Percentiles rank a stretch among this genome's conserved stretches.
Evolutionary conservation across 257 asterid genomes (phyloP).

Genomic region (Capsicum pubescens): DNA sequence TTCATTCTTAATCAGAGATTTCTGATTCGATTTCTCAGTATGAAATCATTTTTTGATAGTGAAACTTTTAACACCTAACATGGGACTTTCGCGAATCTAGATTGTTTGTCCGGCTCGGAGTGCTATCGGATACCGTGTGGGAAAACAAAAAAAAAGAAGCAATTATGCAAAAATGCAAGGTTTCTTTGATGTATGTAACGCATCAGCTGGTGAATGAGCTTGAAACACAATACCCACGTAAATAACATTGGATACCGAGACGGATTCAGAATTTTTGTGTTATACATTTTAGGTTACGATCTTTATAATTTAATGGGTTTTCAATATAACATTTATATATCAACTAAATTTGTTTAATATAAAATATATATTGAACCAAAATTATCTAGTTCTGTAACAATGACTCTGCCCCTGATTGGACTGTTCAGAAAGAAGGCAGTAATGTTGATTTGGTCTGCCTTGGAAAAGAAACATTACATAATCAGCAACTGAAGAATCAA

Average conservation of each 20-base stretch:
- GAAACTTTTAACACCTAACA: neutral
- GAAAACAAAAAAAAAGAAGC: neutral
- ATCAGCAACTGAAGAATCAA: neutral
- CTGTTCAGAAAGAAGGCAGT: neutral
- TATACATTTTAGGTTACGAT: neutral
- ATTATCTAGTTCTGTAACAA: neutral
- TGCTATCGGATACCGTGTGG: rapidly evolving
- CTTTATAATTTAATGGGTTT: neutral
- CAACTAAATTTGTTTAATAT: too few relatives aligned
- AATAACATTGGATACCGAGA: neutral
- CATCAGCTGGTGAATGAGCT: neutral
- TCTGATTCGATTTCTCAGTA: rapidly evolving
- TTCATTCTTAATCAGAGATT: too few relatives aligned
- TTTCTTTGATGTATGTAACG: neutral
- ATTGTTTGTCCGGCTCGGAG: neutral
- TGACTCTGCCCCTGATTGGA: neutral
- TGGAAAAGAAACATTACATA: neutral
- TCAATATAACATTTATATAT: neutral
- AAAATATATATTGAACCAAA: neutral
- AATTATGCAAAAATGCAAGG: neutral
- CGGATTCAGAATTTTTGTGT: neutral
- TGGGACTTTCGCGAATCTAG: neutral
- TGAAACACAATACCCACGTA: neutral
- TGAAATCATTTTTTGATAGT: neutral
- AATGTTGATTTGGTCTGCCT: conserved; percentile 9